phyloP scores from a whole-genome alignment of 1,284 basidiomycete species.

The Anthracocystis panici-leucophaei region DNA sequence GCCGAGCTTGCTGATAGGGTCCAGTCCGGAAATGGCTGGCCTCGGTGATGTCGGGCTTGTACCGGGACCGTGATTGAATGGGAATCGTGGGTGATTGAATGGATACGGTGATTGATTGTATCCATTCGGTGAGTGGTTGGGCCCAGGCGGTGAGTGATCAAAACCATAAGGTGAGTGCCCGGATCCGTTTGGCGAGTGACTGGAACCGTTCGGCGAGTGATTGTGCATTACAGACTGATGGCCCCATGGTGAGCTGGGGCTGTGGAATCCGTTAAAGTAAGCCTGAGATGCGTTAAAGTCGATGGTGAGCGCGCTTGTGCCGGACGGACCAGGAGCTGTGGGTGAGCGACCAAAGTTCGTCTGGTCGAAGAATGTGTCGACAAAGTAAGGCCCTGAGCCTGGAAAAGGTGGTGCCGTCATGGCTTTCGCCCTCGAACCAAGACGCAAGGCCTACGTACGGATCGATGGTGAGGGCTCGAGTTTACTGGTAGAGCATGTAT shows the following conservation, averaged over 20 bases:
- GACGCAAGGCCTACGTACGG: not conserved
- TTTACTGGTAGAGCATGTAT: not conserved
- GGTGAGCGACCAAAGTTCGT: constrained; percentile 8
- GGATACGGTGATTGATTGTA: not conserved
- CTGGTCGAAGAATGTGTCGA: constrained; percentile 4
- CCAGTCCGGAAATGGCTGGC: constrained; percentile 17
- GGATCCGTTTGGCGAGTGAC: too few relatives aligned
- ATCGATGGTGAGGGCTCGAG: not conserved
- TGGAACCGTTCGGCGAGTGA: not conserved
- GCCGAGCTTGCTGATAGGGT: constrained; percentile 38
- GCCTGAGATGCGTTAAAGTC: constrained; percentile 23
- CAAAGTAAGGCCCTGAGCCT: not conserved
- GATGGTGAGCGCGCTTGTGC: constrained; percentile 9
- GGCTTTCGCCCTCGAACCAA: not conserved
- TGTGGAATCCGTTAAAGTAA: constrained; percentile 8
- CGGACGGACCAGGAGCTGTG: not conserved
- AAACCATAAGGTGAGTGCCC: not conserved
- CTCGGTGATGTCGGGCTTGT: constrained; percentile 5
- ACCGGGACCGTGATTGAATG: not conserved
- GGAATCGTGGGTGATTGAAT: too few relatives aligned
- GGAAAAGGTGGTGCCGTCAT: constrained; percentile 1
- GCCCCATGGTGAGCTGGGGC: not conserved
- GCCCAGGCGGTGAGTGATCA: too few relatives aligned
- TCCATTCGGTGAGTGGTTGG: too few relatives aligned
- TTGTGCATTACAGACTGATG: too few relatives aligned